phyloP scores from a whole-genome alignment of 768 basidiomycete species.

The Naganishia randhawae region DNA sequence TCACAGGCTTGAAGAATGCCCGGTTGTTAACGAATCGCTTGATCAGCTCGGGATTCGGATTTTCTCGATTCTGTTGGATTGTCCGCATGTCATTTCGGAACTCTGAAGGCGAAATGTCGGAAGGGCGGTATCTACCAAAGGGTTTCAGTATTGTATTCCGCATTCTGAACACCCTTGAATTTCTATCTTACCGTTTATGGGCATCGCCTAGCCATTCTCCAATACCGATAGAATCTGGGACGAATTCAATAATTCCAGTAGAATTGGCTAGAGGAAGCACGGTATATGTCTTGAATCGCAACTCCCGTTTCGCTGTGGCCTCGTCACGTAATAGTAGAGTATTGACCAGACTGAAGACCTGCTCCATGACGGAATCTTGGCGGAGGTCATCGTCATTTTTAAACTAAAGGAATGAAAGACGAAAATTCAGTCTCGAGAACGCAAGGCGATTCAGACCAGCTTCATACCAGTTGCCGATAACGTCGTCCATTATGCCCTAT shows the following conservation, averaged over 20 bases:
- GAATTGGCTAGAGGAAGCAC: constrained; percentile 76
- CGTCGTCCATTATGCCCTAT: constrained; percentile 62
- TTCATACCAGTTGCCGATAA: constrained; percentile 75
- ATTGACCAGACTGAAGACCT: constrained; percentile 89
- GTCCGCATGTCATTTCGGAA: constrained; percentile 46
- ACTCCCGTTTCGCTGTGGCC: constrained; percentile 67
- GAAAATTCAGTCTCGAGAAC: not conserved
- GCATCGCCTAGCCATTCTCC: constrained; percentile 61
- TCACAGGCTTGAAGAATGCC: constrained; percentile 68
- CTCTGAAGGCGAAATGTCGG: constrained; percentile 55
- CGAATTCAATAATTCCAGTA: constrained; percentile 87
- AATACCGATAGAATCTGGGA: constrained; percentile 69
- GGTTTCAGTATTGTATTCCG: not conserved
- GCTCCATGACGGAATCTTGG: constrained; percentile 98
- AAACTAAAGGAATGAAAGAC: constrained; percentile 59
- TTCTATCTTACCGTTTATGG: constrained; percentile 59
- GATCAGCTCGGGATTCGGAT: constrained; percentile 28
- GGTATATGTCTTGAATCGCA: constrained; percentile 78
- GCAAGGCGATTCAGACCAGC: not conserved
- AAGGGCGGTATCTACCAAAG: constrained; percentile 62
- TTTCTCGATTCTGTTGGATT: constrained; percentile 40
- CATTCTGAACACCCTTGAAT: not conserved
- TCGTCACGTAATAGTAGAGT: constrained; percentile 67
- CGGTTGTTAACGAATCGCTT: constrained; percentile 52
- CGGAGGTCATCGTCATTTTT: constrained; percentile 90